Percentiles rank a stretch among this genome's conserved stretches.
phyloP scores from a whole-genome alignment of 1,284 basidiomycete genomes.

The Chondrostereum purpureum region DNA sequence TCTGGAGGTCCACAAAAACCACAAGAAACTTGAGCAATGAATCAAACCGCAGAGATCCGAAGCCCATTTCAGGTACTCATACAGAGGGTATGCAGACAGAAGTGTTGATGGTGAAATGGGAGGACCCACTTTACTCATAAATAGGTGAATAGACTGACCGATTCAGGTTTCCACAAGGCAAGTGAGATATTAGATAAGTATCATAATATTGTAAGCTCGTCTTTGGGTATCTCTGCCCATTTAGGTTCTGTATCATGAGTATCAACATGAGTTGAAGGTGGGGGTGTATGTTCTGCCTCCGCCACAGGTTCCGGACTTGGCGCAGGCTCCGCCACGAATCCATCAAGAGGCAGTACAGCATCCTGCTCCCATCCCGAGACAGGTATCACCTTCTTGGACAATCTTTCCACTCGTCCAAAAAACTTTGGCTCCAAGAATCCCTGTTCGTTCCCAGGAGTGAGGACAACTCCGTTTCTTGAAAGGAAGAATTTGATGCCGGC shows the following conservation, averaged over 20 bases:
- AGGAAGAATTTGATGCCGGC: slow-evolving; percentile 56
- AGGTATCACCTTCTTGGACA: slow-evolving; percentile 4
- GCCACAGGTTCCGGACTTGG: too few relatives aligned
- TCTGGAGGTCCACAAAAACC: too few relatives aligned
- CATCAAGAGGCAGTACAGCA: neutral
- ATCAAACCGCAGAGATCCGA: too few relatives aligned
- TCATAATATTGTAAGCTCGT: neutral
- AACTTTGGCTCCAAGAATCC: slow-evolving; percentile 46
- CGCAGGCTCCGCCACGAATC: neutral
- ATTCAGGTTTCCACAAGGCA: too few relatives aligned
- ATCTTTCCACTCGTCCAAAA: slow-evolving; percentile 46
- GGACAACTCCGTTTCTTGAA: slow-evolving; percentile 63
- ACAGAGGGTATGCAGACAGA: too few relatives aligned
- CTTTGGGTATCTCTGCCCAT: neutral
- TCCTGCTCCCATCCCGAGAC: neutral
- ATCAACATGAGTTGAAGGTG: neutral
- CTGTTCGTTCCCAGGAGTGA: slow-evolving; percentile 52
- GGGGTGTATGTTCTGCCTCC: neutral
- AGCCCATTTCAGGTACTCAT: too few relatives aligned
- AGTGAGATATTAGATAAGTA: neutral
- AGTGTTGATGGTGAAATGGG: too few relatives aligned
- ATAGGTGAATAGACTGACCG: too few relatives aligned
- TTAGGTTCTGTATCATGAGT: neutral
- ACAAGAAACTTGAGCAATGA: too few relatives aligned
- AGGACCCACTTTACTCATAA: too few relatives aligned